phyloP scores from a whole-genome alignment of 306 rosid species.

The Prunus mongolica region DNA sequence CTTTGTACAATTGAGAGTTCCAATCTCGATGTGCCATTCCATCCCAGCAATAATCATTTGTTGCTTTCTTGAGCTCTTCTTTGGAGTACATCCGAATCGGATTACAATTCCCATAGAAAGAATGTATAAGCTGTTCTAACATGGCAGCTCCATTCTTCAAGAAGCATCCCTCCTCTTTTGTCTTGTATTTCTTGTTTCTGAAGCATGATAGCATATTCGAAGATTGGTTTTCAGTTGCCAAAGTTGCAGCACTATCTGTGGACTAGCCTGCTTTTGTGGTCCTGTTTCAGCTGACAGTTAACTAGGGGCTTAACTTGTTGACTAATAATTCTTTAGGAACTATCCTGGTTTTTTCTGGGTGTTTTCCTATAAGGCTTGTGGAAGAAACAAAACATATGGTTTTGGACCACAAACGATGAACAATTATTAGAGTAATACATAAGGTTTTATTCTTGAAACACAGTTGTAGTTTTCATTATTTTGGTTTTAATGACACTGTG shows the following conservation, averaged over 20 bases:
- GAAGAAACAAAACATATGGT: too few relatives aligned
- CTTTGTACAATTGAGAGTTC: not conserved
- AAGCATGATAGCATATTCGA: not conserved
- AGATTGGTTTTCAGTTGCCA: not conserved
- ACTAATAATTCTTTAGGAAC: too few relatives aligned
- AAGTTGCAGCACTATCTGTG: not conserved
- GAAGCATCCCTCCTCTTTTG: not conserved
- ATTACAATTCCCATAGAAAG: slow-evolving; percentile 9
- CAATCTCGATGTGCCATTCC: not conserved
- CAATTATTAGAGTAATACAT: too few relatives aligned
- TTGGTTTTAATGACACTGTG: too few relatives aligned
- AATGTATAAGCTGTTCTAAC: slow-evolving; percentile 3
- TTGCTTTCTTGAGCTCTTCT: slow-evolving; percentile 8
- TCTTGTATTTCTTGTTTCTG: not conserved
- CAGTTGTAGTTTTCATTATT: too few relatives aligned
- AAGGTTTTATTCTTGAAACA: too few relatives aligned
- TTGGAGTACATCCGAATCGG: slow-evolving; percentile 2
- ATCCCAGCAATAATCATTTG: not conserved
- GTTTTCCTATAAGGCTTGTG: too few relatives aligned
- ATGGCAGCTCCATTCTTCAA: slow-evolving; percentile 12
- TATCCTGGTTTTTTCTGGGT: too few relatives aligned
- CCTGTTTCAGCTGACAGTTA: too few relatives aligned
- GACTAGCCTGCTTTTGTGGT: too few relatives aligned
- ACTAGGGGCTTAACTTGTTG: too few relatives aligned
- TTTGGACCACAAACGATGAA: too few relatives aligned